phyloP scores from a whole-genome alignment of 345 rosid species.

The Ceriops tagal region DNA sequence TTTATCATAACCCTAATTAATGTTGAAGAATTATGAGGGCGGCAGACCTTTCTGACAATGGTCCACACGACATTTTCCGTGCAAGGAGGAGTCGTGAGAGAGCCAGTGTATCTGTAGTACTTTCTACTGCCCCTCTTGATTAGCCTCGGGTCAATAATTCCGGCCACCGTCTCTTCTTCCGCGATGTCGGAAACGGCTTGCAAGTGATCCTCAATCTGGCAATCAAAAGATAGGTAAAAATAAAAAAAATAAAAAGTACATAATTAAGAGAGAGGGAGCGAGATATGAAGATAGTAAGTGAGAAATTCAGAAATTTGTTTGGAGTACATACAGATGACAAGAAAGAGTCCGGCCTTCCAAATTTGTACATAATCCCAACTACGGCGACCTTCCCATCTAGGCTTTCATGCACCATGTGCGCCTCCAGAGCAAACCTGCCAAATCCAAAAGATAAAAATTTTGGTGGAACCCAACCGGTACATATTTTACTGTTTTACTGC shows the following conservation, averaged over 20 bases:
- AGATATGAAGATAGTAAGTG: neutral
- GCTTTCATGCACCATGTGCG: slow-evolving; percentile 76
- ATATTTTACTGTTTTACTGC: too few relatives aligned
- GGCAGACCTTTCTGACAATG: slow-evolving; percentile 48
- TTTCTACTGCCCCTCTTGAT: slow-evolving; percentile 54
- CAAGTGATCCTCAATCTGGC: slow-evolving; percentile 44
- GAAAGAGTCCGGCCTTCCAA: slow-evolving; percentile 69
- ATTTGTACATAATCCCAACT: slow-evolving; percentile 59
- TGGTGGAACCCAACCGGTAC: neutral
- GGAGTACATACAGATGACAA: slow-evolving; percentile 38
- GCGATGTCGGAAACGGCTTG: slow-evolving; percentile 23
- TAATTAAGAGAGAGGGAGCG: neutral
- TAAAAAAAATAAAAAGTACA: neutral
- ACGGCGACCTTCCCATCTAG: slow-evolving; percentile 56
- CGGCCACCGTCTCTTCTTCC: slow-evolving; percentile 33
- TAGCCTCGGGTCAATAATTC: slow-evolving; percentile 46
- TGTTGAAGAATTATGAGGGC: neutral
- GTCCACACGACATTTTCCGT: slow-evolving; percentile 71
- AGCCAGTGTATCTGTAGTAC: slow-evolving; percentile 75
- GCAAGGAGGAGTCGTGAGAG: slow-evolving; percentile 91
- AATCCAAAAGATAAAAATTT: neutral
- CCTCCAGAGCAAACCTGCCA: slow-evolving; percentile 56
- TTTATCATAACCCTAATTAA: neutral
- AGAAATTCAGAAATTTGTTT: too few relatives aligned
- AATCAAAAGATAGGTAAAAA: neutral